Base-by-base conservation (phyloP, 1,139 yeast species). In the Taphrina pruni region DNA sequence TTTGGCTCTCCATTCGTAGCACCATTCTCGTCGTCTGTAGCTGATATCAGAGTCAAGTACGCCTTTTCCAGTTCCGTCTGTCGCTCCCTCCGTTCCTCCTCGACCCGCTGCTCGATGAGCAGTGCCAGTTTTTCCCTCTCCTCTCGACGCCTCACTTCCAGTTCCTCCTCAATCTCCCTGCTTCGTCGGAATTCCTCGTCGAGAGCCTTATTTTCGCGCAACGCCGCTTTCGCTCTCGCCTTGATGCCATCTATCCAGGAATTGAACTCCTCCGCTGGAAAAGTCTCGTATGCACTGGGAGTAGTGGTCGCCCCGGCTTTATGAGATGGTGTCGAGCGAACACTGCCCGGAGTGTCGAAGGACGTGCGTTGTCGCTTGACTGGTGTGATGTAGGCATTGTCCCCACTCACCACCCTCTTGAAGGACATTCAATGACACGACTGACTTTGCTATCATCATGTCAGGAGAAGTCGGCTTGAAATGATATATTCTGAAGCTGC, bases 221-320 rank as follows among this genome's bases (percentile, higher is more conserved):
- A 54, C 6, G 72, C 73, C 8, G 64, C 60, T 54, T 60, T 58
- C 8, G 73, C 73, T 8, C 65, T 55, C 20, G 58, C 39, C 43
- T 66, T 72, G 36, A 72, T 11, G 6, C 66, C 56, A 11, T 54
- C 54, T 20, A 70, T 51, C 73, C 73, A 70, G 9, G 62, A 35
- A 20, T 39, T 46, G 45, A 69, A 70, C 55, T 46, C 65, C 14
- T 65, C 14, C 2, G 62, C 62, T n/a, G 62, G 62, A 21, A 58
- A 58, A 1, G 51, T 26, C 11, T 43, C 54, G 43, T 26, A 58
- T 5, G 62, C 62, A 45, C 54, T 45, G 11, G 26, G 43, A 56
- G 60, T 39, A 39, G 12, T 21, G 17, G 48, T 12, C 50, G 17
- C 5, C 7, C 50, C 11, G 14, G 60, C 6, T 12, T 12, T 39